These are phyloP conservation scores for Serendipita sp. DNA, from an alignment of 768 basidiomycete species.

Conservation along the genomic window DNA sequence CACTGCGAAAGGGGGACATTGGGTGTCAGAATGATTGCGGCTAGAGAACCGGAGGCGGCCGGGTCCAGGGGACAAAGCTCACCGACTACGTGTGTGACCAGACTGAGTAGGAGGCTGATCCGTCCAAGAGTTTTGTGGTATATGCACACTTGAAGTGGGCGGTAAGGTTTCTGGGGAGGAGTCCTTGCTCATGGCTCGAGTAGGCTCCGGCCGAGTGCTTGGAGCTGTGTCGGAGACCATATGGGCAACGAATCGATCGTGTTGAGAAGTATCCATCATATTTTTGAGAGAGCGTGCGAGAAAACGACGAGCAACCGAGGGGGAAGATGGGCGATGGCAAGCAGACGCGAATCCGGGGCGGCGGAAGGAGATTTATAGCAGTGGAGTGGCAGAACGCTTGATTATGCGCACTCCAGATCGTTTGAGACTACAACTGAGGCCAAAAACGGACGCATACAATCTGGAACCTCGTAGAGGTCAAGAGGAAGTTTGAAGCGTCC, in stretches of 20 bases:
- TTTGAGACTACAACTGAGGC: not conserved
- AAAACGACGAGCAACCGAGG: no score
- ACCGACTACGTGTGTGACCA: constrained; percentile 59
- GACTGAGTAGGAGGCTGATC: constrained; percentile 71
- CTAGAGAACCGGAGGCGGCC: not conserved
- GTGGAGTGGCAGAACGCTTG: not conserved
- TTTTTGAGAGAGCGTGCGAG: no score
- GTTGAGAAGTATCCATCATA: no score
- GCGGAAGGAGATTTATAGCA: not conserved
- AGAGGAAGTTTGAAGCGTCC: not conserved
- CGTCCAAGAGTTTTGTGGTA: constrained; percentile 14
- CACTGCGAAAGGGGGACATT: constrained; percentile 28
- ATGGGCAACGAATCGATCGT: no score
- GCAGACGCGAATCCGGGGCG: not conserved
- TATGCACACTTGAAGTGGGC: constrained; percentile 9
- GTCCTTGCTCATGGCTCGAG: no score
- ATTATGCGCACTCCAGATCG: not conserved
- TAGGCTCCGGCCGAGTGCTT: no score
- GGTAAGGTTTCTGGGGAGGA: no score
- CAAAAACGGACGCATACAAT: no score
- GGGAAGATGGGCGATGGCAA: not conserved
- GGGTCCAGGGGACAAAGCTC: constrained; percentile 49
- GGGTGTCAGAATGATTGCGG: constrained; percentile 18
- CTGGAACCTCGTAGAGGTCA: no score
- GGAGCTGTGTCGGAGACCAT: no score